Conservation (phyloP, 345 rosid species). For the Syzygium aromaticum region DNA sequence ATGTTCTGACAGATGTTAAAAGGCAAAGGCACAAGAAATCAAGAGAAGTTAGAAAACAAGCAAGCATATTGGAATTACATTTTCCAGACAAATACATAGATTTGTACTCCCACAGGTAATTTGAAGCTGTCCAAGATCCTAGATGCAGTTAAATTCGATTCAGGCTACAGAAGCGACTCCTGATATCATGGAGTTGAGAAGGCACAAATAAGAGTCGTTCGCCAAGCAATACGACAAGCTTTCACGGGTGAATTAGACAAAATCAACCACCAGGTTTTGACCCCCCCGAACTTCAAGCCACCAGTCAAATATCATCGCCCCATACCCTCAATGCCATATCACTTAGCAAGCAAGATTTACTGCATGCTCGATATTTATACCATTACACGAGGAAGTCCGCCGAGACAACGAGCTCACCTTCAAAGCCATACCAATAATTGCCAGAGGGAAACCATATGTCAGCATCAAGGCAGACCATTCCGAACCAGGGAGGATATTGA, state of each 20-base stretch:
- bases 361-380: neutral
- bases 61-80: neutral
- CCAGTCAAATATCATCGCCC: neutral
- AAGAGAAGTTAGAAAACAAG: no score
- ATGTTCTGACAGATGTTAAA: no score
- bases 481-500: conserved; percentile 87
- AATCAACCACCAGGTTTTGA: neutral
- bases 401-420: conserved; percentile 46
- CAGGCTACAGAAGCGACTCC: neutral
- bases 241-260: neutral
- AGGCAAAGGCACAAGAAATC: no score
- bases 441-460: conserved; percentile 95
- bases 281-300: neutral
- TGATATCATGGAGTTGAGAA: neutral
- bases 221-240: neutral
- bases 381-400: neutral
- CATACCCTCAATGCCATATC: neutral
- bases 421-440: conserved; percentile 97
- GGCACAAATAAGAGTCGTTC: neutral
- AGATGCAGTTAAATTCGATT: neutral
- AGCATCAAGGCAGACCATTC: conserved; percentile 97
- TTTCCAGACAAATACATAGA: neutral
- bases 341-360: neutral
- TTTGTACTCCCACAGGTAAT: neutral
- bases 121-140: neutral